Base-by-base conservation (phyloP, 108 stramenopile genomes). In the Heterococcus sp. region DNA sequence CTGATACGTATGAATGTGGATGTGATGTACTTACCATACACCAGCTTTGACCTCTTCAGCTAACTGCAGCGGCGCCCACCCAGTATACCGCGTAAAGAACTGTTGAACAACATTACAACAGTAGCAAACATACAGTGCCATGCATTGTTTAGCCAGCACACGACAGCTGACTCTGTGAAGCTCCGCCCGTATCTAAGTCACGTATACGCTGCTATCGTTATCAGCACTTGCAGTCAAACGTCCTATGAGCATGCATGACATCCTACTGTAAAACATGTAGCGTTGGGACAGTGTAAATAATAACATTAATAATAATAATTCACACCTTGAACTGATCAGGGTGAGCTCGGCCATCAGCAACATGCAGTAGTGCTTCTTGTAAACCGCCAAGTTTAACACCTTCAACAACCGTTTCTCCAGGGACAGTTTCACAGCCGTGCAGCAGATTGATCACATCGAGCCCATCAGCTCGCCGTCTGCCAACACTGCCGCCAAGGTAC, bases 251-350 rank as follows among this genome's bases (percentile, higher is more conserved):
- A n/a, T n/a, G n/a, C n/a, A n/a, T n/a, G n/a, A n/a, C n/a, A n/a
- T n/a, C n/a, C n/a, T n/a, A n/a, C n/a, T n/a, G n/a, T n/a, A n/a
- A n/a, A n/a, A n/a, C n/a, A n/a, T n/a, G n/a, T n/a, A n/a, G n/a
- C n/a, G n/a, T n/a, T n/a, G n/a, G n/a, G n/a, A 63, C 58, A 21
- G 21, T 63, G 21, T 63, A 29, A 26, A 29, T 2, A 29, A 2
- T 2, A 27, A 68, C 67, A 68, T 68, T 68, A 28, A 68, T 32
- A 14, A 4, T 68, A 28, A 33, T 1, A 21, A 1, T 2, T 4
- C 66, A 1, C 75, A 76, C 78, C 71, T 78, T 78, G 70, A 78
- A 78, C 35, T 78, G 71, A 0, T 78, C 36, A 35, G 78, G 78
- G 11, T 70, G 30, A 2, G 78, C 78, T 28, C 30, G 8, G 36